Percentiles rank a stretch among this genome's conserved stretches.
Evolutionary conservation across 768 basidiomycete genomes (phyloP).

Genomic region (Lactifluus piperatus): DNA sequence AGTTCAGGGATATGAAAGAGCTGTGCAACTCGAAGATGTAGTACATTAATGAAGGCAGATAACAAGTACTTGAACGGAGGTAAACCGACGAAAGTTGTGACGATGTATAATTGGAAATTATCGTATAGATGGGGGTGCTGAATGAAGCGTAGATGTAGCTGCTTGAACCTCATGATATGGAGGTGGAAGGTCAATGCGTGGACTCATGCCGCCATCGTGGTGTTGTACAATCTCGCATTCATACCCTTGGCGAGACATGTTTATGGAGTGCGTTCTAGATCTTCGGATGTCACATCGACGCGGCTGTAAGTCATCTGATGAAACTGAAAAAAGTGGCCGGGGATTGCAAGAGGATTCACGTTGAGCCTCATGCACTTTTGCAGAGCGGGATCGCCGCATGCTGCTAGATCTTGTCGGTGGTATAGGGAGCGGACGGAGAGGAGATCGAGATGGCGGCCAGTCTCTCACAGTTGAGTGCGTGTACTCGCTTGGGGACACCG

Average conservation of each 20-base stretch:
- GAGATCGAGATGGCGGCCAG: neutral
- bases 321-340: neutral
- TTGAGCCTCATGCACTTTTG: neutral
- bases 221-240: conserved; percentile 4
- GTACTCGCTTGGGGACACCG: neutral
- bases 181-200: conserved; percentile 13
- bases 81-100: neutral
- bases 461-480: neutral
- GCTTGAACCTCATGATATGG: conserved; percentile 9
- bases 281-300: neutral
- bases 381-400: neutral
- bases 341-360: neutral
- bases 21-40: neutral
- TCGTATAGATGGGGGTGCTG: neutral
- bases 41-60: neutral
- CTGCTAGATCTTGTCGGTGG: neutral
- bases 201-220: conserved; percentile 3
- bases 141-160: neutral
- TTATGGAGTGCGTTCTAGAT: conserved; percentile 1
- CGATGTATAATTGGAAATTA: neutral
- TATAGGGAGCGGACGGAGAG: conserved; percentile 5
- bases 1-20: neutral
- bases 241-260: neutral
- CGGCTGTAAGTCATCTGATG: conserved; percentile 4
- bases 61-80: neutral